Base-by-base conservation (phyloP, 371 early-diverging fungal species). In the Lichtheimia ornata region DNA sequence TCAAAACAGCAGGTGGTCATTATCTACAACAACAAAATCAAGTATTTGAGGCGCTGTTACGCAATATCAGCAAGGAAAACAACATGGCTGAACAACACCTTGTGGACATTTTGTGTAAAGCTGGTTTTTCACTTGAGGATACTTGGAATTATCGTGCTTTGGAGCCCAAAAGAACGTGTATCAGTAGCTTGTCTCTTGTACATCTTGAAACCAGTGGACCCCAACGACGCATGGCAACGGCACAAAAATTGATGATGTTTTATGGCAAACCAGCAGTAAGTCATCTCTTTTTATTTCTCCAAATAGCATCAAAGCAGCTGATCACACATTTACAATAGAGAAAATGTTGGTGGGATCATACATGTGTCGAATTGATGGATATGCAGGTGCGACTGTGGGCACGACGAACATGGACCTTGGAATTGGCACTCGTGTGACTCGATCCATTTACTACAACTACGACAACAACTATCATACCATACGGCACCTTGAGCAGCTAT, bases 331-430 rank as follows among this genome's bases (percentile, higher is more conserved):
- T 43, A 30, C 57, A 9, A 49, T 71, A 85, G 86, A 77, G 91
- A 64, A 91, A 91, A 75, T 91, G 91, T 74, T 91, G 93, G 93
- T 93, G 93, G 93, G 92, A 93, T 69, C 90, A 90, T 17, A 84
- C 76, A 53, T 84, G 87, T 54, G 82, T 90, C 27, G 83, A 85
- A 60, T 71, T 89, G 6, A 79, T 81, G 35, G 76, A 79, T 59
- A 72, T 84, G 53, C 73, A 87, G n/a, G 83, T 91, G 50, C 80
- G 88, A 62, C 66, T 93, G 54, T 93, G 93, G 93, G 89, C 89
- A 69, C 77, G 93, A 68, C 80, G 92, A 57, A 91, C 90, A 49
- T 93, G 93, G 93, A 91, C 92, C 6, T 72, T 93, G 59, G 93
- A 93, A 70, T 72, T 92, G 61, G 91, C 88, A 42, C 77, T 92